Evolutionary conservation across 306 rosid genomes (phyloP).

Genomic region (Styphnolobium japonicum): DNA sequence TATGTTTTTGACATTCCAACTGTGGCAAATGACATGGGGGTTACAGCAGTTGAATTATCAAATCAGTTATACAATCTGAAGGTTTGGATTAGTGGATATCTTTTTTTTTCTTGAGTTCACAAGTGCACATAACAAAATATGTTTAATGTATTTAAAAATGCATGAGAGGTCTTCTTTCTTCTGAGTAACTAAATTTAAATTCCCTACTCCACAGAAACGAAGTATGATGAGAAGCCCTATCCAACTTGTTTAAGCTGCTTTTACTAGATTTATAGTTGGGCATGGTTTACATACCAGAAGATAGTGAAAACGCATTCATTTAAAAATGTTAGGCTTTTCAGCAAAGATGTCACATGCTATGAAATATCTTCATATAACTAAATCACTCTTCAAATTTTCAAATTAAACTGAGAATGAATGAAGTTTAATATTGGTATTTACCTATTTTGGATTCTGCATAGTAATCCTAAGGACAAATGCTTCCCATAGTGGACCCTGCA

Average conservation of each 20-base stretch:
- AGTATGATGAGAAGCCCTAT: not conserved
- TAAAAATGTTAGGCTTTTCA: not conserved
- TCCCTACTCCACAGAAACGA: not conserved
- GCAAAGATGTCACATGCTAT: not conserved
- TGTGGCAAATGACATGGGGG: constrained; percentile 69
- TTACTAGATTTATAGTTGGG: not conserved
- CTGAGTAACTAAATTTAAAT: not conserved
- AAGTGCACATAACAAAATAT: not conserved
- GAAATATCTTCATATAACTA: not conserved
- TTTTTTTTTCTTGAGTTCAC: not conserved
- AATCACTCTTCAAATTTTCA: not conserved
- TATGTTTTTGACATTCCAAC: constrained; percentile 71
- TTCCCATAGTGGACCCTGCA: not conserved
- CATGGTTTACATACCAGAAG: not conserved
- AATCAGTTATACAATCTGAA: constrained; percentile 66
- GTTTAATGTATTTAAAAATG: not conserved
- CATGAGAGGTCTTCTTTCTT: constrained; percentile 16
- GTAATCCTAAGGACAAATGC: not conserved
- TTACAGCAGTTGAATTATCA: constrained; percentile 58
- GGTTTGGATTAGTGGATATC: constrained; percentile 47
- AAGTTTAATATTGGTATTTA: not conserved
- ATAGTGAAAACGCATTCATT: not conserved
- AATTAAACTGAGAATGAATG: not conserved
- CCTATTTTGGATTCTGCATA: not conserved
- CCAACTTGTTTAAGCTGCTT: not conserved